Evolutionary conservation across 352 stramenopile genomes (phyloP).

Genomic region (Pythium grandisporangium): DNA sequence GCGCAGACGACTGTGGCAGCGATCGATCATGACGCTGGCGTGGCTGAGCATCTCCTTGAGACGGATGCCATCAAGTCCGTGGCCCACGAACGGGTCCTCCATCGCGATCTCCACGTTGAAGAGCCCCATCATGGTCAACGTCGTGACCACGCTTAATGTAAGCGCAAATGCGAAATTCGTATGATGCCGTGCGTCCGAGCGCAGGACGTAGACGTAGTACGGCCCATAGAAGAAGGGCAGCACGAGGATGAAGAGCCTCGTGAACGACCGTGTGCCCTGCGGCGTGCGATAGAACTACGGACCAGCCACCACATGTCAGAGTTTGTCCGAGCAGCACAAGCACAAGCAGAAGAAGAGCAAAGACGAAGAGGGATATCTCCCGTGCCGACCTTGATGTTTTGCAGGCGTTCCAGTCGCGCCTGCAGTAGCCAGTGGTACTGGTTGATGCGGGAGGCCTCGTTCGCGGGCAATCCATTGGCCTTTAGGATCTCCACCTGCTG

Average conservation of each 20-base stretch:
- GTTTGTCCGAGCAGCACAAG: no score
- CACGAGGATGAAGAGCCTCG: conserved; percentile 77
- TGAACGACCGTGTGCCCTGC: conserved; percentile 79
- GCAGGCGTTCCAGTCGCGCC: conserved; percentile 68
- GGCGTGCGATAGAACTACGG: conserved; percentile 81
- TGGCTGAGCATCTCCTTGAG: conserved; percentile 42
- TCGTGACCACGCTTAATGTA: conserved; percentile 62
- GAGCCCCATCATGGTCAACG: conserved; percentile 74
- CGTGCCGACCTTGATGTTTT: conserved; percentile 62
- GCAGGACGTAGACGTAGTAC: conserved; percentile 79
- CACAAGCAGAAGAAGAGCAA: no score
- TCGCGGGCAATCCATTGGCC: conserved; percentile 47
- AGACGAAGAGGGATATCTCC: no score
- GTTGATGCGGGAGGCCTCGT: conserved; percentile 83
- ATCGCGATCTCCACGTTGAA: conserved; percentile 81
- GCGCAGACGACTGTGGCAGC: no score
- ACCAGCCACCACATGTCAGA: no score
- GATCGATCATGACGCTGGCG: conserved; percentile 43
- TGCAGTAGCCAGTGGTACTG: conserved; percentile 85
- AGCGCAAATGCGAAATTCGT: conserved; percentile 76
- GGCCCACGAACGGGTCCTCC: conserved; percentile 71
- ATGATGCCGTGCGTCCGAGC: conserved; percentile 31
- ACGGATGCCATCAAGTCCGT: conserved; percentile 57
- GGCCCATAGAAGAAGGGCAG: conserved; percentile 78
- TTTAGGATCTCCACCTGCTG: conserved; percentile 76